Base-by-base conservation (phyloP, 177 flowering plant species). In the Vitis hybrid region DNA sequence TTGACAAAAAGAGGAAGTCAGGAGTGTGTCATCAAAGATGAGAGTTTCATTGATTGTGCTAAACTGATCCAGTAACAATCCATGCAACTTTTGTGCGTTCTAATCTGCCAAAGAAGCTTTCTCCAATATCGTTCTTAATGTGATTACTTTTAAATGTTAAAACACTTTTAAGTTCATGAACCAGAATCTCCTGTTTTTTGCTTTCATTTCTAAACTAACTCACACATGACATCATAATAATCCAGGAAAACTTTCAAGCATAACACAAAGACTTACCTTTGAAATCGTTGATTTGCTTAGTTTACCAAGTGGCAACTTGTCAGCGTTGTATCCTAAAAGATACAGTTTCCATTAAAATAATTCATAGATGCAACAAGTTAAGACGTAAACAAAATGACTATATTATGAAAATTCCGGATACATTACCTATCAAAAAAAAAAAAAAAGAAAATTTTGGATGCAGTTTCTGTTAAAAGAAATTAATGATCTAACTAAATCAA, bases 291-390 rank as follows among this genome's bases (percentile, higher is more conserved):
- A 78, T 75, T 89, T 88, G 88, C 98, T 94, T 62, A 94, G 86
- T 80, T 92, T 94, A 14, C 98, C 98, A 73, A 94, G 91, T 9
- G 98, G 98, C 84, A 94, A 69, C 72, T 90, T 94, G 65, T 94
- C 90, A 75, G 97, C 98, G 82, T 92, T 90, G 78, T 94, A 94
- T 62, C 98, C 98, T 94, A 48, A 14, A 69, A 66, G 13, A 69
- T 15, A 60, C 13, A 71, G 60, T 35, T 35, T 35, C 46, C 46
- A 35, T 35, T 35, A 27, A 35, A 0, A 57, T 11, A 24, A 55
- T 21, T 27, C 2, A 12, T 30, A 63, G 48, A 24, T 27, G 4
- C 56, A 58, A 46, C 51, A 24, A 27, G 10, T 13, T 24, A 52
- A 60, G 11, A 2, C 12, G 11, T 9, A n/a, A 64, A 59, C 2